These are phyloP conservation scores for Ormosia emarginata DNA, from an alignment of 306 rosid species.

Conservation along the genomic window DNA sequence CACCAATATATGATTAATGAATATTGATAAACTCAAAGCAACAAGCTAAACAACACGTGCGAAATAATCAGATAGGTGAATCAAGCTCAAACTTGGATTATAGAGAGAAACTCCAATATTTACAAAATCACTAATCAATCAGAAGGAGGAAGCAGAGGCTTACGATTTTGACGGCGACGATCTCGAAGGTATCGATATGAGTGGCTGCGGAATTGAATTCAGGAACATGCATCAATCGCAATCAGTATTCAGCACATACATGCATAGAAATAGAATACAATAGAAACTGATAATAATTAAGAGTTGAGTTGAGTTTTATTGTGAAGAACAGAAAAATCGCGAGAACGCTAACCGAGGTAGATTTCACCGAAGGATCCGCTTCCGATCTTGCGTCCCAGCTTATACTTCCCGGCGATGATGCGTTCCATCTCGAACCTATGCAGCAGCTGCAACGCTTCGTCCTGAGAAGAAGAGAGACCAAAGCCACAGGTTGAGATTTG, in stretches of 20 bases:
- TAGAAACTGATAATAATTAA: too few relatives aligned
- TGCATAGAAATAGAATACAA: too few relatives aligned
- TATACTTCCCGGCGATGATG: conserved; percentile 75
- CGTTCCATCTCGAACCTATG: conserved; percentile 26
- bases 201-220: conserved; percentile 56
- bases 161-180: conserved; percentile 92
- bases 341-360: conserved; percentile 54
- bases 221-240: conserved; percentile 5
- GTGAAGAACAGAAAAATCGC: background rate
- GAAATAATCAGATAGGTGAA: background rate
- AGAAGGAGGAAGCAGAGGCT: conserved; percentile 16
- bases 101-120: too few relatives aligned
- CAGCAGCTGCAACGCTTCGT: background rate
- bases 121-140: too few relatives aligned
- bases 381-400: conserved; percentile 97
- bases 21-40: background rate
- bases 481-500: conserved; percentile 22
- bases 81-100: background rate
- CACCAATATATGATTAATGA: background rate
- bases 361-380: conserved; percentile 99
- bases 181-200: conserved; percentile 84
- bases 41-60: background rate
- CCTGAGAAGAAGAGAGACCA: conserved; percentile 10
- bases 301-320: background rate
- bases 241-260: background rate